A percentile compares a stretch with the other conserved stretches of the same genome.
Conservation (phyloP, 2,329 filamentous ascomycete genomes). For the Chaetomium olivaceum region DNA sequence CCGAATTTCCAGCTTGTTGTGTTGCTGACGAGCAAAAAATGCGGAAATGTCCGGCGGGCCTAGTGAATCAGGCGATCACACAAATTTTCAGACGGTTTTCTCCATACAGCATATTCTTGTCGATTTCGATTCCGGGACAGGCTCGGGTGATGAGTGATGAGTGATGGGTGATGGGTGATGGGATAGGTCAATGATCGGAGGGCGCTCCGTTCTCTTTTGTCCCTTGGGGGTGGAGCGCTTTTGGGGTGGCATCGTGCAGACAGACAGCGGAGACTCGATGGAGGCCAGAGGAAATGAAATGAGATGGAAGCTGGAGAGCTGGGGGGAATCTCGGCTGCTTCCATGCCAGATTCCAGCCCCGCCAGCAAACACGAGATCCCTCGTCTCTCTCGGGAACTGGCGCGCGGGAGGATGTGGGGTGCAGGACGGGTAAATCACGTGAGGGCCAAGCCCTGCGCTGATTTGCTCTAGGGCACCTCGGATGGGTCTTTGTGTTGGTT, state of each 20-base stretch:
- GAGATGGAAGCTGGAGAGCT: not conserved
- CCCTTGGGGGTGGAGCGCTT: not conserved
- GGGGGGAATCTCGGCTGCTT: constrained; percentile 2
- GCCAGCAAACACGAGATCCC: constrained; percentile 8
- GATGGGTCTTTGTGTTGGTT: not conserved
- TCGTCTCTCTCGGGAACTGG: constrained; percentile 19
- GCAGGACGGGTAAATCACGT: constrained; percentile 30
- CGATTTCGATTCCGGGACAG: no score
- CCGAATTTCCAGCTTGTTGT: not conserved
- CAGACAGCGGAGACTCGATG: not conserved
- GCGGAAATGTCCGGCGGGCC: not conserved
- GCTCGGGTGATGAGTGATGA: no score
- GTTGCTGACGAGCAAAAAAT: not conserved
- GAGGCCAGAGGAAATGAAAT: not conserved
- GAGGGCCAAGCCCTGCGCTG: constrained; percentile 24
- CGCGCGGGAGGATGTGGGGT: constrained; percentile 30
- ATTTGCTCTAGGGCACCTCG: constrained; percentile 19
- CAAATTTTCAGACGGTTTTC: not conserved
- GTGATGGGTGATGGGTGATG: no score
- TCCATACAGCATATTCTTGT: not conserved
- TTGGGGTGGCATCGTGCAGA: not conserved
- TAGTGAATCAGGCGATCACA: not conserved
- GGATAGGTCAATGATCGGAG: not conserved
- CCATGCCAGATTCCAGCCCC: constrained; percentile 8
- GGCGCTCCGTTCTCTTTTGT: not conserved